A percentile compares a stretch with the other conserved stretches of the same genome.
These are phyloP conservation scores for Fraxinus quadrangulata DNA, from an alignment of 257 asterid genomes.

Conservation along the genomic window DNA sequence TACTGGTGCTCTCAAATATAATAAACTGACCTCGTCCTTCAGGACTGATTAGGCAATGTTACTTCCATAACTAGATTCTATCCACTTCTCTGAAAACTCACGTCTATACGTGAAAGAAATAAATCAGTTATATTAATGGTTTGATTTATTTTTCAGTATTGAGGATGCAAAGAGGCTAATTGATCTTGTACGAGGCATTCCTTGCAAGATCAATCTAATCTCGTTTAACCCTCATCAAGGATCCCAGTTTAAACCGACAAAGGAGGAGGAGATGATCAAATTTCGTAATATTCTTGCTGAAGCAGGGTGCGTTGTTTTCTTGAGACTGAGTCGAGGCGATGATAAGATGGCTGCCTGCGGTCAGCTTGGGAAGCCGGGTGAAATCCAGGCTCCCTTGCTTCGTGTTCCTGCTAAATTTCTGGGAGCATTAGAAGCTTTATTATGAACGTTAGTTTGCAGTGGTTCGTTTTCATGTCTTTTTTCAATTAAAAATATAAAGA, in stretches of 20 bases:
- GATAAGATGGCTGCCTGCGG: conserved; percentile 99
- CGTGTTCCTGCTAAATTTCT: conserved; percentile 76
- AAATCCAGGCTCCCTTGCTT: conserved; percentile 79
- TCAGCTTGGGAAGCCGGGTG: conserved; percentile 92
- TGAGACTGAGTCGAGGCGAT: conserved; percentile 82
- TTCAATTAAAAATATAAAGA: too few species aligned
- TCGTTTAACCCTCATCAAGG: conserved; percentile 92
- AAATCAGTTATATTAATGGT: not conserved
- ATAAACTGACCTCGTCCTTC: not conserved
- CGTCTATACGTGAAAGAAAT: not conserved
- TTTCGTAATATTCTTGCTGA: conserved; percentile 75
- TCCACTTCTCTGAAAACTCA: not conserved
- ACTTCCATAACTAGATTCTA: not conserved
- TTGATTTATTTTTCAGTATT: conserved; percentile 40
- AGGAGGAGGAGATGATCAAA: conserved; percentile 74
- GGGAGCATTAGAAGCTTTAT: conserved; percentile 44
- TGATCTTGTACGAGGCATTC: conserved; percentile 74
- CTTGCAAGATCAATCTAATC: conserved; percentile 95
- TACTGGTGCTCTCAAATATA: not conserved
- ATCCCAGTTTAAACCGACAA: conserved; percentile 75
- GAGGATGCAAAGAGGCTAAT: conserved; percentile 86
- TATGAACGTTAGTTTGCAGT: conserved; percentile 21
- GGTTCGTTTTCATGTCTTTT: not conserved
- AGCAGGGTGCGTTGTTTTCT: conserved; percentile 73
- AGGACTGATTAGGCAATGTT: too few species aligned